Conservation (phyloP, 1,284 basidiomycete genomes). For the Pholiota adiposa region DNA sequence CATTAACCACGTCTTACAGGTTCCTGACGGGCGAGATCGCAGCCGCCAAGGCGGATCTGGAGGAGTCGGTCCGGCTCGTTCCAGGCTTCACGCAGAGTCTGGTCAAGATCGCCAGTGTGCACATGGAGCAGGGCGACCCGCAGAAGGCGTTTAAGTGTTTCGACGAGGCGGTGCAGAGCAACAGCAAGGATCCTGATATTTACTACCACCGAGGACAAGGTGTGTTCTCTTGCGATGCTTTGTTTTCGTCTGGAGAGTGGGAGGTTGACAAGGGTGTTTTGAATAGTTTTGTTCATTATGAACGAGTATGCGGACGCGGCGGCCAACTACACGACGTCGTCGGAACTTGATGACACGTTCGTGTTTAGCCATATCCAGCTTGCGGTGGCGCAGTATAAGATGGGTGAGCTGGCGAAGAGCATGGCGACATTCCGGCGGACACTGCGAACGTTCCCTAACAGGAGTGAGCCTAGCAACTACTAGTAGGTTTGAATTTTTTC, state of each 20-base stretch:
- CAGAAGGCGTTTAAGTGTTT: constrained; percentile 89
- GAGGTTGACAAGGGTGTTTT: background rate
- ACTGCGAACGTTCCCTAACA: constrained; percentile 79
- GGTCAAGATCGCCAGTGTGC: constrained; percentile 97
- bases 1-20: constrained; percentile 37
- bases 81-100: constrained; percentile 88
- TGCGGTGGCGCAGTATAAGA: constrained; percentile 97
- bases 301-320: constrained; percentile 88
- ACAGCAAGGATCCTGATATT: constrained; percentile 91
- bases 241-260: too few relatives aligned
- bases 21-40: constrained; percentile 89
- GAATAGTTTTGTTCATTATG: constrained; percentile 93
- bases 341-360: constrained; percentile 80
- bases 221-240: constrained; percentile 30
- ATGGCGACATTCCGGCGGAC: constrained; percentile 91
- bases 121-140: constrained; percentile 93
- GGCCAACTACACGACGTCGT: constrained; percentile 90
- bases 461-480: constrained; percentile 90
- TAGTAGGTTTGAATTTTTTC: constrained; percentile 60
- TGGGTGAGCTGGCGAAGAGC: constrained; percentile 75
- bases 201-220: constrained; percentile 99
- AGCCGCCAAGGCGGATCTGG: constrained; percentile 87
- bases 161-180: constrained; percentile 85
- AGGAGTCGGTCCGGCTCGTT: constrained; percentile 75
- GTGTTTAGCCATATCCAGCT: constrained; percentile 97